Conservation (phyloP, 2,329 filamentous ascomycete species). For the Ophiosphaerella korrae region DNA sequence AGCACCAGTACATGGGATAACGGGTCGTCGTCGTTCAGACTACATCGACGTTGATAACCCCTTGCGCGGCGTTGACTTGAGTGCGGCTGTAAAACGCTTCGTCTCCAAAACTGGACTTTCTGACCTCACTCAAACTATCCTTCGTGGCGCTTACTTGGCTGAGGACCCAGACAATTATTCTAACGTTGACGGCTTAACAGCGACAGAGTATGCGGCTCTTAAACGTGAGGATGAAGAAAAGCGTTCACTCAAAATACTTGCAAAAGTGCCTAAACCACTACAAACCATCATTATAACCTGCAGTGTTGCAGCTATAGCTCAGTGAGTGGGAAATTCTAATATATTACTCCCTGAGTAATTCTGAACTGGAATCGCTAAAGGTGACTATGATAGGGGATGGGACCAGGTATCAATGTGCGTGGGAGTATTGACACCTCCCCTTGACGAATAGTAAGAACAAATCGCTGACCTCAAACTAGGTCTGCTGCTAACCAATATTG, state of each 20-base stretch:
- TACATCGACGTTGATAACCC: not conserved
- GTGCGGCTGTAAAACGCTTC: not conserved
- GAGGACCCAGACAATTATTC: not conserved
- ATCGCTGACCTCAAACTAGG: too few species aligned
- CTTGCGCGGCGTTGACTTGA: not conserved
- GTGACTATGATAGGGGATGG: not conserved
- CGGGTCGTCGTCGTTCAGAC: too few species aligned
- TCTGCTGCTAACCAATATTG: not conserved
- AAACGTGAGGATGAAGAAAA: not conserved
- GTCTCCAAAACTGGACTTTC: not conserved
- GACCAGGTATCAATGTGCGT: not conserved
- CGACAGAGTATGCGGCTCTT: not conserved
- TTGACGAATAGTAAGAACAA: too few species aligned
- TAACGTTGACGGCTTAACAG: not conserved
- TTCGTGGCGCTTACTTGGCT: not conserved
- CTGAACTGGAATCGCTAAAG: not conserved
- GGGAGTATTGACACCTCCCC: too few species aligned
- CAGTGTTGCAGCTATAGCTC: not conserved
- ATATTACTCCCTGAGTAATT: not conserved
- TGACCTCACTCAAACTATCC: not conserved
- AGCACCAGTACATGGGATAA: too few species aligned
- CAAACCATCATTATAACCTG: not conserved
- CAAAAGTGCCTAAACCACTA: not conserved
- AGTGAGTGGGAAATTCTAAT: not conserved
- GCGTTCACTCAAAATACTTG: not conserved